phyloP scores from a whole-genome alignment of 1,284 basidiomycete species.

The Trametes versicolor region DNA sequence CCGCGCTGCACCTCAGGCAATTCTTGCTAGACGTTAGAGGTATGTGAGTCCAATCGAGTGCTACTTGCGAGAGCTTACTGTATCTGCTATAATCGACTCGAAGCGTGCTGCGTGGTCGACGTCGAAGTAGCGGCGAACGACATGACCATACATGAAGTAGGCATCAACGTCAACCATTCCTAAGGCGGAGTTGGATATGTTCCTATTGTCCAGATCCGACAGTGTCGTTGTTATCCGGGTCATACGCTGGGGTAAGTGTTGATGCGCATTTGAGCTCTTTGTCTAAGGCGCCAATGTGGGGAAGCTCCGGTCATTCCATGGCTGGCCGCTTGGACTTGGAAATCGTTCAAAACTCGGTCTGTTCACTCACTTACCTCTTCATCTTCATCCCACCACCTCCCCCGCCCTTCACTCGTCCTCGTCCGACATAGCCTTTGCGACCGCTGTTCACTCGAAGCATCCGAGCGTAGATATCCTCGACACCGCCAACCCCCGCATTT shows the following conservation, averaged over 20 bases:
- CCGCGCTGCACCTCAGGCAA: too few relatives aligned
- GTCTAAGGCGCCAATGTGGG: constrained; percentile 17
- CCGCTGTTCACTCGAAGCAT: neutral
- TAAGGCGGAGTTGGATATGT: neutral
- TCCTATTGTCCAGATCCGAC: neutral
- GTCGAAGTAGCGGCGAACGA: neutral
- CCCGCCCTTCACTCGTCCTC: neutral
- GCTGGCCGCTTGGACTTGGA: neutral
- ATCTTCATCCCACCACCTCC: neutral
- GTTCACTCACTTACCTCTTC: neutral
- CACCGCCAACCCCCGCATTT: neutral
- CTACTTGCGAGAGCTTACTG: neutral
- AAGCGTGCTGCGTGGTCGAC: too few relatives aligned
- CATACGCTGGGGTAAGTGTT: neutral
- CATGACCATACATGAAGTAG: too few relatives aligned
- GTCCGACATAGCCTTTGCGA: neutral
- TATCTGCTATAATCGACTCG: too few relatives aligned
- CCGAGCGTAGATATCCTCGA: neutral
- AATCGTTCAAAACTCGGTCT: neutral
- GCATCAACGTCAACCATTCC: neutral
- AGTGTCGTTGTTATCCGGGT: neutral
- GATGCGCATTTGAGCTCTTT: constrained; percentile 11
- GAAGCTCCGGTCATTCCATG: neutral
- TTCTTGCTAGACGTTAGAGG: neutral
- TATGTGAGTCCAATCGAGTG: neutral